Base-by-base conservation (phyloP, 2,329 filamentous ascomycete species). In the Magnaporthiopsis poae region DNA sequence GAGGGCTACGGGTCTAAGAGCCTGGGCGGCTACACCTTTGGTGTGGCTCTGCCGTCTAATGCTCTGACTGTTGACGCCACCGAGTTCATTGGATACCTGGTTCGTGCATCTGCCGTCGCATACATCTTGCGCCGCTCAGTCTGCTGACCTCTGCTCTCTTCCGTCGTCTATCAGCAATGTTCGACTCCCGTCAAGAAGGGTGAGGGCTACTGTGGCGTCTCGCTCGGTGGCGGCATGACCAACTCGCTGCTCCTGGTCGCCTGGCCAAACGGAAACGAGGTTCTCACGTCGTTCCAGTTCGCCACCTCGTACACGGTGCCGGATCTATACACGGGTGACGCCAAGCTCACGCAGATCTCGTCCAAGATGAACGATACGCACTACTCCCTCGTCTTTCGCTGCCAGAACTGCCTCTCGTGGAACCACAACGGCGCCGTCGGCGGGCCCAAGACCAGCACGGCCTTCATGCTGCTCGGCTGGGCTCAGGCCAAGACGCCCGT, bases 321-420 rank as follows among this genome's bases (percentile, higher is more conserved):
- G 0, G 79, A 81, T 0, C 70, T 81, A 61, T 89, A 88, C 75
- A 79, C 79, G 5, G 86, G 86, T 63, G 79, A 85, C 68, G 86
- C 86, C 3, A 82, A 79, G 8, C 72, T 88, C 36, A 84, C 81
- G 2, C 80, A 85, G 68, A 81, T 88, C 67, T 82, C 80, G 25
- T 80, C 81, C 46, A 79, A 75, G 46, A 77, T 87, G 68, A 87
- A 82, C 74, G 76, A 79, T 33, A 85, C 82, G 11, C 77, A 83
- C 72, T 88, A 83, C 74, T 80, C 79, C 25, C 71, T 88, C 52
- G 79, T 87, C 60, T 89, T 88, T 75, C 80, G 82, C 66, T 89
- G 86, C 74, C 75, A 84, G 71, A 76, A 78, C 72, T 84, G 82
- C 71, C 73, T 82, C 3, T 68, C 74, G 3, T 85, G 82, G 79